phyloP scores from a whole-genome alignment of 169 alveolate species.

The Cryptosporidium felis region DNA sequence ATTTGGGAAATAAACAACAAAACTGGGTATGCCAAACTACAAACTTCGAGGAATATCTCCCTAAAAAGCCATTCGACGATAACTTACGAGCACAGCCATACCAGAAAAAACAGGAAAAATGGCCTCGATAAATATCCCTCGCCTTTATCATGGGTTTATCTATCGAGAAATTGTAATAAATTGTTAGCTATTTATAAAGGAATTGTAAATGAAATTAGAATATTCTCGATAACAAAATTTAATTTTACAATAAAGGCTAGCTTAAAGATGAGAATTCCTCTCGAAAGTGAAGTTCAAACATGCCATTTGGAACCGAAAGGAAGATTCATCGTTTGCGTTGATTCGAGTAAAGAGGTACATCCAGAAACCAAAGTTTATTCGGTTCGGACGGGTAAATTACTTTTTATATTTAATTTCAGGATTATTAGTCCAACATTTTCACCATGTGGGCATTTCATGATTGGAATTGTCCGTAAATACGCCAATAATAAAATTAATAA shows the following conservation, averaged over 20 bases:
- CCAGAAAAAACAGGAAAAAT: background rate
- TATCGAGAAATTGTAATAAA: background rate
- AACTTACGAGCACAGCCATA: background rate
- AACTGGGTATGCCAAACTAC: background rate
- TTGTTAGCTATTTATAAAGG: conserved; percentile 20
- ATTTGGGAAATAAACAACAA: conserved; percentile 1
- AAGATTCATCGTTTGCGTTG: conserved; percentile 27
- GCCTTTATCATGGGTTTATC: conserved; percentile 7
- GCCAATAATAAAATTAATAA: background rate
- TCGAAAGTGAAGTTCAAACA: conserved; percentile 9
- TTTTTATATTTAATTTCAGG: background rate
- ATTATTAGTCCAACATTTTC: conserved; percentile 35
- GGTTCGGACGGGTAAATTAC: background rate
- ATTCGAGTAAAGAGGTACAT: conserved; percentile 20
- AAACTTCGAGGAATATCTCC: background rate
- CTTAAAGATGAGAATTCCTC: conserved; percentile 6
- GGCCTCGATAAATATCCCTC: background rate
- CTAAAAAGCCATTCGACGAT: background rate
- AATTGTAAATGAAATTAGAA: conserved; percentile 11
- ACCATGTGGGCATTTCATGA: conserved; percentile 29
- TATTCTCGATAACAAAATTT: background rate
- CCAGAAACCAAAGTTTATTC: conserved; percentile 35
- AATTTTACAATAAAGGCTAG: background rate
- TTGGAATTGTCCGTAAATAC: background rate
- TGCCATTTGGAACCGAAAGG: conserved; percentile 37